These are phyloP conservation scores for Citrullus mucosospermus DNA, from an alignment of 306 rosid species.

Conservation along the genomic window DNA sequence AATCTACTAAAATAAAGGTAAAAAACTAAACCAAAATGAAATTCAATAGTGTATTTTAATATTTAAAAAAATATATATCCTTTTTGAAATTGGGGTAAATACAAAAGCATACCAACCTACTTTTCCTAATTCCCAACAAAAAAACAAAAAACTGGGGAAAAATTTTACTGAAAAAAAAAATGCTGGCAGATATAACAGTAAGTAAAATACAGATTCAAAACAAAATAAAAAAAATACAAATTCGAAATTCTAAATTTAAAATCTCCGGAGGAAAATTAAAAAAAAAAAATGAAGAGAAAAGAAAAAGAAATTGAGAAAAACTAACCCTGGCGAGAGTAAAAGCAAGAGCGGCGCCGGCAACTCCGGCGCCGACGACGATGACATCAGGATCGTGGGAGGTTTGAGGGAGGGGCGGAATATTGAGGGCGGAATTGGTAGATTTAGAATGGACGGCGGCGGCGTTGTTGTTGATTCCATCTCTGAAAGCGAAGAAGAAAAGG, in stretches of 20 bases:
- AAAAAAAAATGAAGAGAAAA: not conserved
- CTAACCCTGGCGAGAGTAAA: conserved; percentile 70
- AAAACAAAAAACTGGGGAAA: too few species aligned
- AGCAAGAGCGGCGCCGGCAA: conserved; percentile 93
- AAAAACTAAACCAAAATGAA: too few species aligned
- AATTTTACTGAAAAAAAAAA: too few species aligned
- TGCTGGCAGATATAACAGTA: too few species aligned
- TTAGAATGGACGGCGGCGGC: not conserved
- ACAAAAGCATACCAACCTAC: not conserved
- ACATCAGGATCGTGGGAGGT: conserved; percentile 19
- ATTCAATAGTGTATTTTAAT: too few species aligned
- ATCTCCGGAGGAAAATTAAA: not conserved
- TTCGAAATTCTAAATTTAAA: not conserved
- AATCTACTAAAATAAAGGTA: too few species aligned
- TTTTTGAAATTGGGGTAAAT: not conserved
- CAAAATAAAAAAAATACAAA: not conserved
- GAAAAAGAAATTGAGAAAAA: not conserved
- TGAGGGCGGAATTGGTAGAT: not conserved
- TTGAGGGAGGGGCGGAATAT: not conserved
- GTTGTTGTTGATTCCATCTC: not conserved
- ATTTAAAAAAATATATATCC: too few species aligned
- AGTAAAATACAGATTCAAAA: not conserved
- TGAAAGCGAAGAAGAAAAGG: not conserved
- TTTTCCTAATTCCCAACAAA: not conserved
- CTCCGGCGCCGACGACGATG: conserved; percentile 83